Base-by-base conservation (phyloP, 139 green algal species). In the Yamagishiella unicocca region DNA sequence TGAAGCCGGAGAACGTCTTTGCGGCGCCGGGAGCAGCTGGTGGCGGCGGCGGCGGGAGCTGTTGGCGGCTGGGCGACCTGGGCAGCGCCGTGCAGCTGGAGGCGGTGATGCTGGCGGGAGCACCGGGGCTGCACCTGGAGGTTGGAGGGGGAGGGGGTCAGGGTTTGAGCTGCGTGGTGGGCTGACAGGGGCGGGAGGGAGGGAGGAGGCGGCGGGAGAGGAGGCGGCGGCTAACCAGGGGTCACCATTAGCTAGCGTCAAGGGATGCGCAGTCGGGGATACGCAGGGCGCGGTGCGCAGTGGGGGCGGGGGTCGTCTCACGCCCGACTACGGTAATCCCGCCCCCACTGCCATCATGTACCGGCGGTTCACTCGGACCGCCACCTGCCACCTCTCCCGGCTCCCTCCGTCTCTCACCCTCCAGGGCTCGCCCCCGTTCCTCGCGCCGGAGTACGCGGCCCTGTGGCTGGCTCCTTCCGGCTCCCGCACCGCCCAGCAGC, bases 1-100 rank as follows among this genome's bases (percentile, higher is more conserved):
- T 82, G 37, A 82, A 82, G 46, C 31, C 74, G 17, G 74, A 82
- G 21, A 82, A 82, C 33, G 50, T 82, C 2, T 82, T 82, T 27
- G 72, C 72, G 17, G 72, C 27, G 43, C 72, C 72, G 45, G n/a
- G 45, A 22, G n/a, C n/a, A 27, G 9, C 33, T 17, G 7, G 4
- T 6, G 45, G 73, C 45, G 10, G 9, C 73, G 73, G 9, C 45
- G 2, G 12, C 73, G 73, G n/a, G n/a, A n/a, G 17, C 6, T 38
- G 38, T 6, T 81, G 73, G 73, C 73, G 73, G 10, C n/a, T 81
- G 73, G 73, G 73, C 12, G 73, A 81, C 73, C 17, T 81, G 45
- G 73, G 73, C 45, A 81, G 73, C 19, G 73, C 73, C 12, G 73
- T 81, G 43, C 45, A 66, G 9, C 14, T 81, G 73, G 45, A 29